Conservation (phyloP, 768 basidiomycete genomes). For the Strobilomyces dryophilus region DNA sequence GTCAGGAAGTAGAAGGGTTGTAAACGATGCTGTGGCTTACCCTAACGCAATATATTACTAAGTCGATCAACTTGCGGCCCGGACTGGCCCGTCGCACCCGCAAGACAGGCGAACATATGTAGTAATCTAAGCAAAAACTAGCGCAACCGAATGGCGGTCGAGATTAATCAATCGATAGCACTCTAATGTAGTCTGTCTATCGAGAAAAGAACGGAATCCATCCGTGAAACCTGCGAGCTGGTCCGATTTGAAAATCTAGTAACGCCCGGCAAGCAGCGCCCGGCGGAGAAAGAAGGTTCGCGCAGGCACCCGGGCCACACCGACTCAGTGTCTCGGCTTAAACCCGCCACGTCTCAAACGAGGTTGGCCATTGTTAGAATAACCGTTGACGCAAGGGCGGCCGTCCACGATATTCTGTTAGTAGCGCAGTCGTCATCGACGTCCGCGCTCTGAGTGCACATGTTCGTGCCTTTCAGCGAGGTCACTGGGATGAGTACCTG, state of each 20-base stretch:
- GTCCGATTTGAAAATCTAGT: background rate
- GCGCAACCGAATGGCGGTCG: background rate
- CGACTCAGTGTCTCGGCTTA: background rate
- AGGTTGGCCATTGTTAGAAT: slow-evolving; percentile 4
- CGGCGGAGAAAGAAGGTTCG: background rate
- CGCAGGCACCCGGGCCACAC: background rate
- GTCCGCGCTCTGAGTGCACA: slow-evolving; percentile 17
- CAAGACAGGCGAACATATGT: slow-evolving; percentile 17
- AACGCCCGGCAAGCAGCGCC: background rate
- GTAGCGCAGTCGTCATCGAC: background rate
- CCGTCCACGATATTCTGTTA: slow-evolving; percentile 6
- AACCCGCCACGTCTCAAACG: slow-evolving; percentile 1
- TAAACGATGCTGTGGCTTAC: slow-evolving; percentile 13
- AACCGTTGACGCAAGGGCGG: background rate
- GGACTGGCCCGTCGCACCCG: background rate
- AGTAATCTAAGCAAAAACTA: slow-evolving; percentile 8
- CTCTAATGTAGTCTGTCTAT: slow-evolving; percentile 3
- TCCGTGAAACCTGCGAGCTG: background rate
- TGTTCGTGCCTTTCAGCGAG: slow-evolving; percentile 19
- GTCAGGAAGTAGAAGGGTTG: background rate
- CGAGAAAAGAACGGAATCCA: background rate
- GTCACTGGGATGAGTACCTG: slow-evolving; percentile 35
- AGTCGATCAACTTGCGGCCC: slow-evolving; percentile 5
- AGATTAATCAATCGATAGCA: slow-evolving; percentile 1
- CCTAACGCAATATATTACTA: slow-evolving; percentile 5